Evolutionary conservation across 225 moss, liverwort and hornwort species (phyloP), one percentile per base, ranked within the genome.

Genomic region (Marchantia polymorpha): DNA sequence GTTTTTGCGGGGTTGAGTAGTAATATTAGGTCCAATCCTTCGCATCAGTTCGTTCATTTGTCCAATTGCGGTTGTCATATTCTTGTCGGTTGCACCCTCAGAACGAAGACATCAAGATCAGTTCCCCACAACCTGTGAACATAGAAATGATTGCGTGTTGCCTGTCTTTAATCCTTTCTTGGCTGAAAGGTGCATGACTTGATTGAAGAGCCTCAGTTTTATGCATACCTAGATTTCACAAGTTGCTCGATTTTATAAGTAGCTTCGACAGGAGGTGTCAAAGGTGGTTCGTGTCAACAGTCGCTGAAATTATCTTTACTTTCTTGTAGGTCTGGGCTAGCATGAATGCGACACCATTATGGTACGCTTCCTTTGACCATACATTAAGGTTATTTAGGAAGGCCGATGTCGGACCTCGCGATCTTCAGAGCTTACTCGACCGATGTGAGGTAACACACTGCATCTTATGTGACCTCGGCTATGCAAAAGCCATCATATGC

Each of bases 291-390:
- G 20, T 70, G 48, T 67, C 20, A 1, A 29, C 39, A 9, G 39
- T 73, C 11, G 49, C 6, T 19, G 73, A 6, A 47, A 61, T 61
- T 31, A 5, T 12, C 61, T 14, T 58, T 59, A 15, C 49, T 29
- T 25, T 78, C 56, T 46, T 80, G 72, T 85, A 97, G 94, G 93
- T 97, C 46, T 94, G 94, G 94, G 97, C 93, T 31, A 97, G 94
- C 78, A 90, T 79, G 87, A 89, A 91, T 83, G 97, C 93, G 76
- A 92, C 92, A 16, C 94, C 97, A 12, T 87, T 94, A 79, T 97
- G 97, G 97, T 87, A 79, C 87, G 94, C 97, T 77, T 94, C 97
- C 31, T 97, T 97, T 78, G 97, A 97, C 86, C 89, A 93, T 53
- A 91, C 94, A 12, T 84, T 97, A 29, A 83, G 97, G 78, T 65